Evolutionary conservation across 768 basidiomycete species (phyloP).

Genomic region (Pisolithus marmoratus): DNA sequence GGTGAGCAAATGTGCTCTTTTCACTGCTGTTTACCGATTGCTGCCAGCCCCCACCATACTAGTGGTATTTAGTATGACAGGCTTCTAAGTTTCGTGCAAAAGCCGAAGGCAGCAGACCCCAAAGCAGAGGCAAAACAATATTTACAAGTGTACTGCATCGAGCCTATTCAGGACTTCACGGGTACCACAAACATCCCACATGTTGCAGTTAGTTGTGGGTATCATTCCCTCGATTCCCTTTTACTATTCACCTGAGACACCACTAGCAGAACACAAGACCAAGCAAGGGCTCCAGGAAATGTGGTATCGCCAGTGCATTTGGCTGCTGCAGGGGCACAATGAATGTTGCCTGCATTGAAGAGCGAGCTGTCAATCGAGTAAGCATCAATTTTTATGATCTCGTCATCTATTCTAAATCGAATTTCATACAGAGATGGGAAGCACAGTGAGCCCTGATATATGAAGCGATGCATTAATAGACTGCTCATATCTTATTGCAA

Average conservation of each 20-base stretch:
- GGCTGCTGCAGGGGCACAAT: constrained; percentile 1
- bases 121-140: background rate
- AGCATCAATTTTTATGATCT: background rate
- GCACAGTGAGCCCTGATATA: background rate
- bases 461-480: background rate
- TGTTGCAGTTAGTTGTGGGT: background rate
- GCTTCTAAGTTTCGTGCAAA: background rate
- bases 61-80: constrained; percentile 6
- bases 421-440: background rate
- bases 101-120: too few relatives aligned
- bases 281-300: background rate
- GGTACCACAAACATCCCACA: background rate
- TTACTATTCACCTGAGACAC: background rate
- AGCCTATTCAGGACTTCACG: background rate
- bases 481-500: background rate
- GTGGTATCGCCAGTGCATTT: background rate
- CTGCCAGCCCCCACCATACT: constrained; percentile 1
- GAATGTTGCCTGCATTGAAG: background rate
- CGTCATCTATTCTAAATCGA: background rate
- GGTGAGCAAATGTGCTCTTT: background rate
- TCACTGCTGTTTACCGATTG: background rate
- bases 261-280: background rate
- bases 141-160: background rate
- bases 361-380: constrained; percentile 1
- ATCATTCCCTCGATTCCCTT: background rate